Percentiles rank a stretch among this genome's conserved stretches.
phyloP scores from a whole-genome alignment of 129 eudicot species.

The Arctium lappa region DNA sequence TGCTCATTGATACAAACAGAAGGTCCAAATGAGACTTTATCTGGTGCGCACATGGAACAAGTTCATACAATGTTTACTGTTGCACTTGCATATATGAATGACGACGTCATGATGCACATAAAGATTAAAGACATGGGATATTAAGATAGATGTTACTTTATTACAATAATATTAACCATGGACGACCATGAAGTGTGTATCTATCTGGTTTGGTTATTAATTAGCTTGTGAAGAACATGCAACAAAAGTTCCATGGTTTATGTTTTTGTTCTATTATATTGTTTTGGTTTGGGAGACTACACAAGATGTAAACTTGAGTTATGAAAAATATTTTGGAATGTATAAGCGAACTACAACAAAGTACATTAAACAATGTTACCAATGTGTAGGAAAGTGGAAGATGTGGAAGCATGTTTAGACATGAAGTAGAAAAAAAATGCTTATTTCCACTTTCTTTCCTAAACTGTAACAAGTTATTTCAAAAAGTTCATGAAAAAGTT shows the following conservation, averaged over 20 bases:
- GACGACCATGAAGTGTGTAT: background rate
- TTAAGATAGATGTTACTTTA: background rate
- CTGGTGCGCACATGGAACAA: background rate
- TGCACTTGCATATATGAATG: background rate
- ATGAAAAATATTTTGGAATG: background rate
- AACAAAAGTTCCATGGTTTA: background rate
- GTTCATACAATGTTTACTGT: background rate
- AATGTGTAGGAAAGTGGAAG: background rate
- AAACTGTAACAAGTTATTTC: background rate
- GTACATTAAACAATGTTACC: background rate
- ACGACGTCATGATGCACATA: background rate
- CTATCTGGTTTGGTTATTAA: background rate
- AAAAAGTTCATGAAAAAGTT: background rate
- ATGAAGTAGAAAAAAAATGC: background rate
- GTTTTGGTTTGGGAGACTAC: background rate
- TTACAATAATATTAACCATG: background rate
- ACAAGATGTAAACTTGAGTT: background rate
- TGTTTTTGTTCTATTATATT: background rate
- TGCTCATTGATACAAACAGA: background rate
- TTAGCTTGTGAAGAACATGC: conserved; percentile 3
- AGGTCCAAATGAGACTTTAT: background rate
- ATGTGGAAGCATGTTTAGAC: background rate
- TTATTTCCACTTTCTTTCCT: background rate
- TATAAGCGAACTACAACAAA: background rate
- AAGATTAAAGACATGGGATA: background rate